Evolutionary conservation across 2,329 filamentous ascomycete species (phyloP), one percentile per base, ranked within the genome.

Genomic region (Neodidymelliopsis sp.): DNA sequence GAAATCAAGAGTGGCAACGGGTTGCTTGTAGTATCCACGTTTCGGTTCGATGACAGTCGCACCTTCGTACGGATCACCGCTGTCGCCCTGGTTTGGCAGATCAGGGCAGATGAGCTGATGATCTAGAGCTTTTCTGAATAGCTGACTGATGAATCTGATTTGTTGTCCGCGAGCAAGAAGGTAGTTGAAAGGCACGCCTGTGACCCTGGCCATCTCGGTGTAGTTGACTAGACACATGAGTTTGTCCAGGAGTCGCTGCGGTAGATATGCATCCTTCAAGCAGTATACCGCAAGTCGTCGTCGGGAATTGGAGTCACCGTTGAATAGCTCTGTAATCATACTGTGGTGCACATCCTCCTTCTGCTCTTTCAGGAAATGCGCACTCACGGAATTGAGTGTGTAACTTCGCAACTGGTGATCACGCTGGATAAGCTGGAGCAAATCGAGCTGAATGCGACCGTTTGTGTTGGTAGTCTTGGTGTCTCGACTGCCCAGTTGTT

Each of bases 181-280:
- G 67, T 88, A 96, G 69, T 96, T 97, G 79, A 99, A 99, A 0
- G 94, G 94, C 4, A 99, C 93, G 63, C 94, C 94, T 19, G 95
- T 99, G 75, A 99, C 94, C 84, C 94, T 94, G 49, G 94, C 93
- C 94, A 99, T 99, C 76, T 99, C 94, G 0, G 94, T 97, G 67
- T 97, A 97, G 71, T 99, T 99, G 75, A 96, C 89, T n/a, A 99
- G 80, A 74, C 94, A 97, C 69, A 96, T 97, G 19, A 99, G 80
- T 73, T 99, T 99, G 69, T 99, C 94, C 86, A 99, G 92, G 40
- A 99, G 75, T 51, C 95, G 80, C 67, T 97, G 92, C 1, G 94
- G 94, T 3, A 99, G 80, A 65, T 96, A 99, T 0, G 94, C 94
- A 77, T 99, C 95, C 74, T 99, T 99, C 59, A 99, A 75, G 75